phyloP scores from a whole-genome alignment of 177 flowering plant genomes.

The Telopea speciosissima region DNA sequence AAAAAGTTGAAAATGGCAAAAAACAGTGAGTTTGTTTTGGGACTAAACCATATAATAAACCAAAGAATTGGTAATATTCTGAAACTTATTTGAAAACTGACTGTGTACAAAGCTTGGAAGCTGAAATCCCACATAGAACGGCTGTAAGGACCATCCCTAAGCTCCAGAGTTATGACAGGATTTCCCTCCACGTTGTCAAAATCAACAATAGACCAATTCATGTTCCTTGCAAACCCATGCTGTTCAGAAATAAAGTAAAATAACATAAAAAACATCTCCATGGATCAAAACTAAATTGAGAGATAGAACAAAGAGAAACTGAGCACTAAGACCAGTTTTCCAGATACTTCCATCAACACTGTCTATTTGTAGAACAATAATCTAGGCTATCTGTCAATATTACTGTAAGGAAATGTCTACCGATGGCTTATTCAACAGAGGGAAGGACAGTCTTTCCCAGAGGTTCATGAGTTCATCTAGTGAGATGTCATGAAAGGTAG shows the following conservation, averaged over 20 bases:
- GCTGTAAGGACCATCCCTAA: slow-evolving; percentile 77
- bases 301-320: neutral
- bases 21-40: neutral
- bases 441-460: neutral
- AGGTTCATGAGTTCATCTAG: neutral
- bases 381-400: neutral
- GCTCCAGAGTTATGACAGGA: slow-evolving; percentile 65
- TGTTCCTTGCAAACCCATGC: slow-evolving; percentile 97
- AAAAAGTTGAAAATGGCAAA: slow-evolving; percentile 17
- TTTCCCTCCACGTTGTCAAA: slow-evolving; percentile 68
- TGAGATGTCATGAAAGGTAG: neutral
- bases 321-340: neutral
- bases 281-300: neutral
- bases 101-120: slow-evolving; percentile 80
- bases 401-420: neutral
- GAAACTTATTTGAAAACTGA: slow-evolving; percentile 15
- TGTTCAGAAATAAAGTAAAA: slow-evolving; percentile 15
- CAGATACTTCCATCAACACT: neutral
- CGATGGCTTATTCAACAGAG: neutral
- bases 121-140: slow-evolving; percentile 94
- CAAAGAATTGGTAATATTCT: neutral
- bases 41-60: neutral
- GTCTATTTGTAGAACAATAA: neutral
- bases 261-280: neutral
- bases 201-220: slow-evolving; percentile 72